Percentiles rank a stretch among this genome's conserved stretches.
Conservation (phyloP, 225 moss, liverwort and hornwort genomes). For the Marchantia paleacea region DNA sequence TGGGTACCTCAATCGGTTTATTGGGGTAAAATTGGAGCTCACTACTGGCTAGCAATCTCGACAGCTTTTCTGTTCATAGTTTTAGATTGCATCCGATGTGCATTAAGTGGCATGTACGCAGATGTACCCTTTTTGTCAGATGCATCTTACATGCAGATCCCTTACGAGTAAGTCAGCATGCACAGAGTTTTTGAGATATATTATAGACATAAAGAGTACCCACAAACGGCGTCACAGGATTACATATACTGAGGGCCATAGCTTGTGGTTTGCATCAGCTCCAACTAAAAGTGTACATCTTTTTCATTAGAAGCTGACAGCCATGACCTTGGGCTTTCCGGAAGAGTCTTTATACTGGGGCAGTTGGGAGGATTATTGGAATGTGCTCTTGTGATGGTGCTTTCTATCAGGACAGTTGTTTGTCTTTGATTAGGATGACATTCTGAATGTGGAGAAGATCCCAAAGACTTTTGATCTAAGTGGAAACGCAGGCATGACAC, state of each 20-base stretch:
- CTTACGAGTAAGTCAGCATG: slow-evolving; percentile 61
- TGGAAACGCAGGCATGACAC: no score
- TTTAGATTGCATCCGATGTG: slow-evolving; percentile 91
- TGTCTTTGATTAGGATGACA: no score
- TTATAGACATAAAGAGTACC: neutral
- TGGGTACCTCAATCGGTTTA: slow-evolving; percentile 98
- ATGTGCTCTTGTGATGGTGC: no score
- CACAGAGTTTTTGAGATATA: neutral
- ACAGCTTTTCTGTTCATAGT: slow-evolving; percentile 91
- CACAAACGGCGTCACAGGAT: neutral
- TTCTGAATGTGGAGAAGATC: no score
- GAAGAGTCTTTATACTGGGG: neutral
- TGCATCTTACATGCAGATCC: slow-evolving; percentile 99
- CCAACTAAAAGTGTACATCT: neutral
- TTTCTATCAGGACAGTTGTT: no score
- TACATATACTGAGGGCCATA: neutral
- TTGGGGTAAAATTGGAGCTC: slow-evolving; percentile 97
- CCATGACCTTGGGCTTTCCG: neutral
- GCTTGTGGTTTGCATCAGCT: neutral
- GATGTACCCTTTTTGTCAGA: slow-evolving; percentile 97
- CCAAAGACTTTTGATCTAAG: no score
- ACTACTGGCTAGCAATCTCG: slow-evolving; percentile 91
- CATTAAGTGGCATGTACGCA: slow-evolving; percentile 98
- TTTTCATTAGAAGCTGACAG: neutral
- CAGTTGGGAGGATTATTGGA: no score